Conservation (phyloP, 139 green algal genomes). For the Monoraphidium neglectum region DNA sequence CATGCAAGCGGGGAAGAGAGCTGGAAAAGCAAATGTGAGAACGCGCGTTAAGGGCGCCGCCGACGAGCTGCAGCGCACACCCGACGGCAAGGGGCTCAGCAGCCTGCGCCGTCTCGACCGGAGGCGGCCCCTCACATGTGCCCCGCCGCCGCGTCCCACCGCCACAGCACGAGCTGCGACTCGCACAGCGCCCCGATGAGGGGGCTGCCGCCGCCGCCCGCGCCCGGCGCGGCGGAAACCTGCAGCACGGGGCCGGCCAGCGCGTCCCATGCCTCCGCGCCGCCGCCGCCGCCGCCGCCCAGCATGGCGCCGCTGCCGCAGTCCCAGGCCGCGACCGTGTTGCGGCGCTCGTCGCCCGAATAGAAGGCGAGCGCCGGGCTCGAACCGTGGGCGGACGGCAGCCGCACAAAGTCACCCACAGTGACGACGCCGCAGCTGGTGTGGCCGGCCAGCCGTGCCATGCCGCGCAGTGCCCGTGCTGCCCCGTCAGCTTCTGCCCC, state of each 20-base stretch:
- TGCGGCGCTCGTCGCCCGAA: slow-evolving; percentile 14
- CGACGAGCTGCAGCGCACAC: neutral
- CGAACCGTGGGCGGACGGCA: neutral
- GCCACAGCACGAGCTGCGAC: neutral
- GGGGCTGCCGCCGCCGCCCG: neutral
- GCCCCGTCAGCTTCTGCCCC: neutral
- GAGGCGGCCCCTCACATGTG: too few species aligned
- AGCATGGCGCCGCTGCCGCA: slow-evolving; percentile 19
- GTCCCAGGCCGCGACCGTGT: neutral
- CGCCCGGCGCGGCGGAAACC: too few species aligned
- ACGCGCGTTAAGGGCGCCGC: neutral
- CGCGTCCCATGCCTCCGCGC: too few species aligned
- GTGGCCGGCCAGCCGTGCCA: slow-evolving; percentile 1
- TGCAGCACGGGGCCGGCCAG: too few species aligned
- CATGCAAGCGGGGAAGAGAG: neutral
- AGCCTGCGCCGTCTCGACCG: too few species aligned
- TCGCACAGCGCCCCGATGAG: slow-evolving; percentile 26
- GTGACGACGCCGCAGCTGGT: neutral
- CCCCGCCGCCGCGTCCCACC: neutral
- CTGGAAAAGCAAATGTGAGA: neutral
- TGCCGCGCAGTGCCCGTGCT: neutral
- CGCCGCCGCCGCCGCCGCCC: neutral
- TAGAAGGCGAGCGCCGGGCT: neutral
- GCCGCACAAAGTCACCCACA: neutral
- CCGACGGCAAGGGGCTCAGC: too few species aligned